A percentile compares a stretch with the other conserved stretches of the same genome.
phyloP scores from a whole-genome alignment of 768 basidiomycete species.

The Psilocybe cyanescens region DNA sequence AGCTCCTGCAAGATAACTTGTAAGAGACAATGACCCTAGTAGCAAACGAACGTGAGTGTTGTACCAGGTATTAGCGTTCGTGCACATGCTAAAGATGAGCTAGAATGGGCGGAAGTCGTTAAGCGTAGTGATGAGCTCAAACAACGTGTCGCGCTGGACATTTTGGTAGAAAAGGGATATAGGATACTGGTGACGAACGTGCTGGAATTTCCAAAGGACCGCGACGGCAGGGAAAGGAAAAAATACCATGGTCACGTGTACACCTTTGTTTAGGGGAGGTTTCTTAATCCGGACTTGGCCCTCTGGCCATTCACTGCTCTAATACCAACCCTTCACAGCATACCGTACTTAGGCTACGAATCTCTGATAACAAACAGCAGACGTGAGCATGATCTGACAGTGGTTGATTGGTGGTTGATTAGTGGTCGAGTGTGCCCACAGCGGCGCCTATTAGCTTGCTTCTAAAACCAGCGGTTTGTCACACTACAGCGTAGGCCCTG shows the following conservation, averaged over 20 bases:
- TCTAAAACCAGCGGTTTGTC: not conserved
- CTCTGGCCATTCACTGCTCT: not conserved
- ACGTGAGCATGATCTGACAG: not conserved
- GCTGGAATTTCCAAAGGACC: slow-evolving; percentile 8
- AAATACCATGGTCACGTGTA: slow-evolving; percentile 19
- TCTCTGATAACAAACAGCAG: not conserved
- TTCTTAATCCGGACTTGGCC: not conserved
- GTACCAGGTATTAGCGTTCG: slow-evolving; percentile 19
- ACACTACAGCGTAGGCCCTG: not conserved
- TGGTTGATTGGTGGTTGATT: not conserved
- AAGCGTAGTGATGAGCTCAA: slow-evolving; percentile 27
- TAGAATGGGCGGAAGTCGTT: slow-evolving; percentile 3
- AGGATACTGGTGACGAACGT: not conserved
- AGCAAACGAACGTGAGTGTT: slow-evolving; percentile 10
- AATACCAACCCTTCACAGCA: too few species aligned
- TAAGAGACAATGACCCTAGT: slow-evolving; percentile 18
- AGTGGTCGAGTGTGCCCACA: not conserved
- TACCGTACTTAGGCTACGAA: not conserved
- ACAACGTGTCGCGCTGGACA: slow-evolving; percentile 34
- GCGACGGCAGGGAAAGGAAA: slow-evolving; percentile 18
- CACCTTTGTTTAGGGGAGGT: slow-evolving; percentile 17
- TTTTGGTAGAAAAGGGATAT: slow-evolving; percentile 12
- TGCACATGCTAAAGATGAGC: slow-evolving; percentile 9
- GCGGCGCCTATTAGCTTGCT: not conserved
- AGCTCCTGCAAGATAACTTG: slow-evolving; percentile 17